Evolutionary conservation across 1,284 basidiomycete species (phyloP), one percentile per base, ranked within the genome.

Genomic region (Sporisorium sorghi): DNA sequence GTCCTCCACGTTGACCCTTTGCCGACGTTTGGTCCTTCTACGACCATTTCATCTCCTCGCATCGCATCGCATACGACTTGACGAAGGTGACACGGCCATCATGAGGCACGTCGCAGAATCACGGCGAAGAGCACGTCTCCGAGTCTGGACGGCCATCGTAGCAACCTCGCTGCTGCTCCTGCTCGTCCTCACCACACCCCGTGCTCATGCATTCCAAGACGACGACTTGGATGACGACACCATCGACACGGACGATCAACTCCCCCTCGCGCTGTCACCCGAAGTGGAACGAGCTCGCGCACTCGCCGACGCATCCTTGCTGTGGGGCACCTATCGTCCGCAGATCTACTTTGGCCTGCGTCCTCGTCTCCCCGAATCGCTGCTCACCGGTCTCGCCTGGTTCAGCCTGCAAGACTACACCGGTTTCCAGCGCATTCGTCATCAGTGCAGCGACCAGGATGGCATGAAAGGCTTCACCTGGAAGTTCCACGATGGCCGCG

Each of bases 311-410:
- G 42, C 79, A 21, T 89, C 90, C 9, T 85, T 93, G n/a, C 85
- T 93, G 76, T 97, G 94, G 94, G 93, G 93, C 3, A 87, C 92
- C 0, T 97, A 95, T 84, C 88, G 94, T 40, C 93, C 94, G 1
- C 93, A 93, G 80, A 88, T 97, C 30, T 97, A 97, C 86, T 96
- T 97, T 85, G 94, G 94, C 30, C 86, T 97, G 55, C 87, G 93
- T 47, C 92, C 94, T 21, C 89, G 90, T 46, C 86, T 93, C 64
- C 92, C 94, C 1, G 89, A 93, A 76, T 93, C 93, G 14, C 88
- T 97, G 28, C 89, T 95, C 90, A 92, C 92, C 3, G 95, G 94
- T 37, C 88, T 97, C 42, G 89, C 95, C 85, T 97, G 94, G 94
- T 76, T 73, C 57, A 58, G 63, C 30, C 39, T 73, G 4, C 47